Evolutionary conservation across 352 stramenopile species (phyloP), one percentile per base, ranked within the genome.

Genomic region (Pythium periplocum): DNA sequence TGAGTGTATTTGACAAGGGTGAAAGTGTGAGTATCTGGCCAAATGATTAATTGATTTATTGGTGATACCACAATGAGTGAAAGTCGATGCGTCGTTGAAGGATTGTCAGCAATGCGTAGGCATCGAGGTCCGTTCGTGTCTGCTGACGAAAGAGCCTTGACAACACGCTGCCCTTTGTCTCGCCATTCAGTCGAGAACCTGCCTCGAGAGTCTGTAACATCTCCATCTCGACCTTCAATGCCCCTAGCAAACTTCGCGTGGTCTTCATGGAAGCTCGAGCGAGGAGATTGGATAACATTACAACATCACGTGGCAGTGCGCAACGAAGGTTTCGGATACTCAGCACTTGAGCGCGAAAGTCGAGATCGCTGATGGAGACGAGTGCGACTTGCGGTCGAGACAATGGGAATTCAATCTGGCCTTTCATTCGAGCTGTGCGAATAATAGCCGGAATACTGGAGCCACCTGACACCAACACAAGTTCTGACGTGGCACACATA

Each of bases 31-130:
- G 17, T 26, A 26, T 26, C 17, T 26, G 17, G 17, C 17, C 17
- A 26, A 26, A 26, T 26, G 17, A 42, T 42, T 42, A 0, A 12
- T 42, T 8, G 38, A 12, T 42, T 42, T 42, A 8, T 8, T 42
- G 38, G 0, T 42, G 38, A 42, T 42, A 42, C 34, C 42, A 59
- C 32, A 45, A n/a, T 4, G 39, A 33, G 6, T 64, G 51, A 38
- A 64, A 64, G 31, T 64, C 48, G 4, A 64, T 53, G 11, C 57
- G 51, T 48, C 30, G 39, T 9, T 64, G 57, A 51, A 44, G 46
- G 12, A 56, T 43, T 39, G 53, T 59, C 8, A 64, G 41, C 9
- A 64, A 6, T n/a, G 39, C 37, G 36, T 58, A 10, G 26, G 40
- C 57, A 38, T 47, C 37, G 26, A 51, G 37, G 46, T 63, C 57